These are phyloP conservation scores for Penicillium brevicompactum DNA, from an alignment of 2,329 filamentous ascomycete species.

Conservation along the genomic window DNA sequence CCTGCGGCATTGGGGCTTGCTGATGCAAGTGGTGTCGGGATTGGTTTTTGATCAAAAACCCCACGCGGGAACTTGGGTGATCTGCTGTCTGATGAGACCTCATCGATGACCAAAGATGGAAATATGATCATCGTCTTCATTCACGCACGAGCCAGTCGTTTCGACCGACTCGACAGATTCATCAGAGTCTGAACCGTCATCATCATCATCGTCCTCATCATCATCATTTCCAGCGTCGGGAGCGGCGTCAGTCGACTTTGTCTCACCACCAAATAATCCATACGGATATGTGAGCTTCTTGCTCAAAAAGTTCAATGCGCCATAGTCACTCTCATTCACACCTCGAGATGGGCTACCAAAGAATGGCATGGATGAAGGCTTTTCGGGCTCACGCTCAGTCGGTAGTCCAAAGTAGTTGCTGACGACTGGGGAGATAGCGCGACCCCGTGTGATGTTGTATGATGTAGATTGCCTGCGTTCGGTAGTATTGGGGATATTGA, in stretches of 20 bases:
- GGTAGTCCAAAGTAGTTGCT: slow-evolving; percentile 50
- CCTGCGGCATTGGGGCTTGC: neutral
- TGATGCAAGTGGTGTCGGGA: neutral
- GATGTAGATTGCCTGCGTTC: slow-evolving; percentile 31
- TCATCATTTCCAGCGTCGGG: slow-evolving; percentile 25
- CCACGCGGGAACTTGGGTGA: no score
- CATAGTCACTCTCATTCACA: slow-evolving; percentile 48
- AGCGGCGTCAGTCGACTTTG: slow-evolving; percentile 25
- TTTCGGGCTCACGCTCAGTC: slow-evolving; percentile 33
- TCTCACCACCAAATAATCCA: slow-evolving; percentile 35
- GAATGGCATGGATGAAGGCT: slow-evolving; percentile 32
- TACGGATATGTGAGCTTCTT: slow-evolving; percentile 47
- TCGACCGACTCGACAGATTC: slow-evolving; percentile 31
- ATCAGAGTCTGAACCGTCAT: slow-evolving; percentile 10
- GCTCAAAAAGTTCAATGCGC: slow-evolving; percentile 59
- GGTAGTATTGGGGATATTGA: slow-evolving; percentile 21
- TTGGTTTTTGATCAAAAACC: no score
- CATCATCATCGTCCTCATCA: slow-evolving; percentile 16
- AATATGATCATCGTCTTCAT: slow-evolving; percentile 54
- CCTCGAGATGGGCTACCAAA: slow-evolving; percentile 25
- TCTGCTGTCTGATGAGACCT: slow-evolving; percentile 8
- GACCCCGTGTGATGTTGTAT: slow-evolving; percentile 41
- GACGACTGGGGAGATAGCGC: slow-evolving; percentile 46
- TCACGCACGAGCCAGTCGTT: slow-evolving; percentile 45
- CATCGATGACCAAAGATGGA: slow-evolving; percentile 57